Evolutionary conservation across 257 asterid species (phyloP), one percentile per base, ranked within the genome.

Genomic region (Rhazya stricta): DNA sequence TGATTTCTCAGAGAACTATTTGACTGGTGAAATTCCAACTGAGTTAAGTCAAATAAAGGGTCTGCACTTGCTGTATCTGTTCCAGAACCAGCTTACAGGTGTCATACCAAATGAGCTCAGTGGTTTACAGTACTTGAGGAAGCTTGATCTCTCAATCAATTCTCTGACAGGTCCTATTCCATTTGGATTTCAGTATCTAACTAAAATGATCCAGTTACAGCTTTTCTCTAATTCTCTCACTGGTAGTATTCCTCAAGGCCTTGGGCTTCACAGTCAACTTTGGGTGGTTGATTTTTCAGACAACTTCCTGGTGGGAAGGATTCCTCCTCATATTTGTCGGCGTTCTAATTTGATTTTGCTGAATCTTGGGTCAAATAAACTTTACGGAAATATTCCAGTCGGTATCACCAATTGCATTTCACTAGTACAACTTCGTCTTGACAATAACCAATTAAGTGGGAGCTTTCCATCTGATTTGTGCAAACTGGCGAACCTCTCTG

Each of bases 201-300:
- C 87, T 25, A 66, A 79, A 25, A 83, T 94, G 87, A 48, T 57
- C 61, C 93, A 90, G 81, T 80, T 94, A 16, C 96, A 88, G 87
- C 96, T 94, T 58, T 94, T 90, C 61, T 86, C 87, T 63, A 94
- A 94, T 71, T 67, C 82, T 50, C 79, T 94, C 77, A 90, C 72
- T 45, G 98, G 98, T 21, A 67, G 78, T 60, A 90, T 94, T 72
- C 97, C 98, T 69, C 96, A 83, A 43, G 72, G 83, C n/a, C 90
- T 94, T 13, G 98, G 98, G 27, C 77, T 83, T 74, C 84, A 82
- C 71, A 86, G 93, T 67, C 88, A 74, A 15, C 90, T 94, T 30
- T 91, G 96, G 96, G 98, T 91, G 21, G 89, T 91, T 53, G 98
- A 94, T 81, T 86, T 94, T 75, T 89, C 96, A 0, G 86, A 81